phyloP scores from a whole-genome alignment of 2,329 filamentous ascomycete species.

The Fusarium ambrosium region DNA sequence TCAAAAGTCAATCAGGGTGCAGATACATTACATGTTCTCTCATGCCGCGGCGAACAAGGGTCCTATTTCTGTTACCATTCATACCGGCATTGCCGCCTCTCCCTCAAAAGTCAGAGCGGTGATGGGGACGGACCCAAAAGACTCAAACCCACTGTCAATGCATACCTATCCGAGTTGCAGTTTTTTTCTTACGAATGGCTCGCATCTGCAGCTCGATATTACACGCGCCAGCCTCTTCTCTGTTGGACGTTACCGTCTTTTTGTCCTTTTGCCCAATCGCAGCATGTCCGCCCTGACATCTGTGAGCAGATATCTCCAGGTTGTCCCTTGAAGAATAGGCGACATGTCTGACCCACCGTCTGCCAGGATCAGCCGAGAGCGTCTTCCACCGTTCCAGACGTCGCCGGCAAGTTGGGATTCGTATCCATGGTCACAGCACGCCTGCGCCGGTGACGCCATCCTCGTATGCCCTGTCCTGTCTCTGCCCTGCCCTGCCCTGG shows the following conservation, averaged over 20 bases:
- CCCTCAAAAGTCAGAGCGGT: slow-evolving; percentile 20
- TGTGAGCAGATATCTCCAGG: slow-evolving; percentile 19
- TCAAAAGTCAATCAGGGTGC: slow-evolving; percentile 10
- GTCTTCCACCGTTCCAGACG: slow-evolving; percentile 37
- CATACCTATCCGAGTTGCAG: slow-evolving; percentile 9
- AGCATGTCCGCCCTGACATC: slow-evolving; percentile 6
- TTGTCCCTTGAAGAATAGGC: slow-evolving; percentile 15
- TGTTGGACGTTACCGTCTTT: slow-evolving; percentile 1
- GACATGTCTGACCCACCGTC: slow-evolving; percentile 41
- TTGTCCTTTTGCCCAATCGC: slow-evolving; percentile 18
- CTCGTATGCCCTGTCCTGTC: slow-evolving; percentile 32
- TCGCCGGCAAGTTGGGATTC: slow-evolving; percentile 29
- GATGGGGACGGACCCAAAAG: slow-evolving; percentile 12
- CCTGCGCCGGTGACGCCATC: slow-evolving; percentile 46
- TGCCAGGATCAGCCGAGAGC: slow-evolving; percentile 23
- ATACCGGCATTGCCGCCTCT: slow-evolving; percentile 17
- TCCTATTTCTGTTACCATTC: not conserved
- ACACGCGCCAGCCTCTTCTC: slow-evolving; percentile 18
- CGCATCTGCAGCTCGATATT: slow-evolving; percentile 36
- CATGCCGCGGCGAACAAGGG: slow-evolving; percentile 5
- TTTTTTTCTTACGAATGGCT: slow-evolving; percentile 11
- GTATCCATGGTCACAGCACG: slow-evolving; percentile 29
- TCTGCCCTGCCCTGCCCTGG: slow-evolving; percentile 7
- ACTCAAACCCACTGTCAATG: slow-evolving; percentile 19
- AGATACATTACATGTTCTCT: not conserved